These are phyloP conservation scores for Cryptosporidium sp. DNA, from an alignment of 169 alveolate species.

Conservation along the genomic window DNA sequence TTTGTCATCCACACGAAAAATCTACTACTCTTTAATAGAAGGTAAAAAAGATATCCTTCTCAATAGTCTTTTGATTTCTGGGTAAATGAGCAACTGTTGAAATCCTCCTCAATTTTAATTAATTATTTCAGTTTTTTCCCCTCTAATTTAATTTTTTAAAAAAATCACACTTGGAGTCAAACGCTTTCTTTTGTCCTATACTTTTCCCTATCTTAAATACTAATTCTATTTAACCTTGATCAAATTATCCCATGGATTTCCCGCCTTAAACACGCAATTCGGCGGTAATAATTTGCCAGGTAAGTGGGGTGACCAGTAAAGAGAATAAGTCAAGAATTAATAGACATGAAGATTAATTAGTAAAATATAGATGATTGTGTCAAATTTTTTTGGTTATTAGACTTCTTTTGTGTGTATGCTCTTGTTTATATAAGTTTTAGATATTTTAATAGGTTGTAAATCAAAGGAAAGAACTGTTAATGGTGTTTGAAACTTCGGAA, in stretches of 20 bases:
- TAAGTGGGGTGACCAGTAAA: not conserved
- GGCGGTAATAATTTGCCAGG: not conserved
- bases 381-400: not conserved
- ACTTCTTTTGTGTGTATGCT: not conserved
- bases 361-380: not conserved
- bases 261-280: not conserved
- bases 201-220: not conserved
- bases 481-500: slow-evolving; percentile 12
- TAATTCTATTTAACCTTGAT: not conserved
- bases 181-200: not conserved
- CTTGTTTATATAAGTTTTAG: not conserved
- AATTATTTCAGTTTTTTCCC: not conserved
- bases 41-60: not conserved
- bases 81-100: not conserved
- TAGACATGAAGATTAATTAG: not conserved
- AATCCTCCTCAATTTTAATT: slow-evolving; percentile 3
- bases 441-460: not conserved
- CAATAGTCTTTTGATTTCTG: not conserved
- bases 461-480: not conserved
- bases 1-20: slow-evolving; percentile 35
- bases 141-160: not conserved
- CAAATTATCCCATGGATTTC: not conserved
- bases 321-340: no score
- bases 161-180: not conserved
- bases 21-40: not conserved